Base-by-base conservation (phyloP, 371 early-diverging fungal species). In the Rhizopus stolonifer region DNA sequence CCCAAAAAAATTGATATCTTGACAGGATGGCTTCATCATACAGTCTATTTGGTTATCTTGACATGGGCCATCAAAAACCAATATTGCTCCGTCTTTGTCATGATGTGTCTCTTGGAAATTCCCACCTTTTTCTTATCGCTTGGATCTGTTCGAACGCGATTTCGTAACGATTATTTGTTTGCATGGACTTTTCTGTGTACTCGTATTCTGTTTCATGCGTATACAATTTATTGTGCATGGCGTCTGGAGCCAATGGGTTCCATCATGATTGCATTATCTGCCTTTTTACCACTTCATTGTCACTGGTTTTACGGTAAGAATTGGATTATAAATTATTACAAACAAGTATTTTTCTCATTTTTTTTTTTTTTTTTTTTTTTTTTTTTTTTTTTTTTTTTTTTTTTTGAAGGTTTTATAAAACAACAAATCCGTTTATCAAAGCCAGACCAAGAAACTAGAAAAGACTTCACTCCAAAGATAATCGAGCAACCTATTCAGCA, bases 21-120 rank as follows among this genome's bases (percentile, higher is more conserved):
- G 14, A 81, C 80, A 26, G 80, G 80, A 6, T 81, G 81, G 73
- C 55, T 79, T 5, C 83, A 83, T 52, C 83, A 83, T 46, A 64
- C 75, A 14, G 67, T 69, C 17, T 83, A 83, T 48, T 21, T 63
- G 6, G 39, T 42, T 21, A 29, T 58, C 7, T 44, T 74, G 1
- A 46, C 53, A 10, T 73, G 68, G 65, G 64, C 63, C 13, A 58
- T 77, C 11, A 45, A 46, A 6, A 26, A 53, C 10, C 58, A 48
- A 14, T 63, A 54, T 18, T 52, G 58, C 0, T 38, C 56, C 7
- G 43, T 71, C 21, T 77, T 77, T 50, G 52, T 66, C 18, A 56
- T 67, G 50, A 66, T 71, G 62, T 73, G 72, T 21, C 42, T 63
- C 0, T 46, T 77, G 11, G 78, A 77, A 40, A 17, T 63, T 15